A percentile compares a stretch with the other conserved stretches of the same genome.
Conservation (phyloP, 192 early-diverging fungal species). For the Rhizophlyctis rosea region DNA sequence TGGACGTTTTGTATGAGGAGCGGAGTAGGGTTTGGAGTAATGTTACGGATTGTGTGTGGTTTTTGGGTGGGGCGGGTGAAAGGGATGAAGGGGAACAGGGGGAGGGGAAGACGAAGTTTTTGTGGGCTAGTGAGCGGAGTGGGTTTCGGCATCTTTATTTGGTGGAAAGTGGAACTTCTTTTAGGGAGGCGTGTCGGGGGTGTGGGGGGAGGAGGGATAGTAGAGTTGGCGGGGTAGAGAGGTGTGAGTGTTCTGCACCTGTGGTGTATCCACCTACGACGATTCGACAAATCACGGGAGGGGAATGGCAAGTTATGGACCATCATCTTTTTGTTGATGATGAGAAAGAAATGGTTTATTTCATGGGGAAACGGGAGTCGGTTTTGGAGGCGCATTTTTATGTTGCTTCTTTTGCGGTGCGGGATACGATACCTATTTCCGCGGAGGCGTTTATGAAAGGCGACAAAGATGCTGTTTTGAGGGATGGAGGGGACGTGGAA, state of each 20-base stretch:
- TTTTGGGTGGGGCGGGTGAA: not conserved
- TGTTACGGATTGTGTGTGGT: constrained; percentile 36
- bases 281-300: constrained; percentile 49
- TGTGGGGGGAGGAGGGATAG: too few species aligned
- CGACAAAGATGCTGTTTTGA: too few species aligned
- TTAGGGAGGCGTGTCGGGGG: too few species aligned
- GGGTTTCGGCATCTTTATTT: constrained; percentile 63
- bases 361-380: constrained; percentile 54
- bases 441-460: too few species aligned
- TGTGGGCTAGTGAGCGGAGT: constrained; percentile 55
- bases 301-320: constrained; percentile 60
- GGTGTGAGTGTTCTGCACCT: not conserved
- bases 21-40: constrained; percentile 58
- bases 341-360: constrained; percentile 52
- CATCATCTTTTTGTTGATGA: constrained; percentile 54
- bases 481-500: too few species aligned
- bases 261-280: constrained; percentile 24
- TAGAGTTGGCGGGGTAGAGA: too few species aligned
- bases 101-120: constrained; percentile 28
- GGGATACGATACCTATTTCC: too few species aligned
- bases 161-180: too few species aligned
- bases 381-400: constrained; percentile 64
- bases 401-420: too few species aligned
- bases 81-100: too few species aligned
- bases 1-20: constrained; percentile 55